Evolutionary conservation across 169 alveolate species (phyloP), one percentile per base, ranked within the genome.

Genomic region (Eimeria brunetti): DNA sequence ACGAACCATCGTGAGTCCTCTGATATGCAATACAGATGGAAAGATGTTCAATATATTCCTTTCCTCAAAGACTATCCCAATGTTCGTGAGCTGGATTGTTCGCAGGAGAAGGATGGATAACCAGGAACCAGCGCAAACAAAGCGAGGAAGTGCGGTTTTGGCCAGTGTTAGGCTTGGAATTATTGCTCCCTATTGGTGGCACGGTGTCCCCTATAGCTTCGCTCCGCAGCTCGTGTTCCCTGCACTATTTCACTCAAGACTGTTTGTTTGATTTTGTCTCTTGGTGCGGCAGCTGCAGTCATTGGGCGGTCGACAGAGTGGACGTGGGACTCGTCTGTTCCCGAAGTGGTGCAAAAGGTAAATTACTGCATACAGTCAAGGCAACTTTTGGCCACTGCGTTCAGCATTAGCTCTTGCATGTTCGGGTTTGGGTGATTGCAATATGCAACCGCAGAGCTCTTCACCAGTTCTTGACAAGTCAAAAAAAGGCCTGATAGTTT

Each of bases 231-330:
- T 30, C n/a, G 46, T 20, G 11, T 62, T 73, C 7, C 18, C 36
- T 86, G 64, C 36, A 27, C 64, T 2, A 46, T 33, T 22, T 33
- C 73, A 24, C 46, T 58, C 56, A 11, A 22, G 41, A 38, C 18
- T 41, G 2, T 24, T 22, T 41, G 46, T 20, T 44, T 8, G 38
- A 71, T 36, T 58, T 33, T 27, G 92, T 20, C 33, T 30, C 73
- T 22, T 56, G 69, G n/a, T 56, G 53, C 53, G 33, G 78, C 92
- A 86, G 92, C 83, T 38, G 71, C 92, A 27, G 92, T 86, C 64
- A 86, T 86, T 86, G 92, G 92, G 20, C 92, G 92, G 5, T 86
- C 92, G 81, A 86, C 92, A 16, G 92, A 86, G 64, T 86, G 92
- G 92, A 62, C 78, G 41, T 86, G 92, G 92, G 90, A 56, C 30